phyloP scores from a whole-genome alignment of 306 rosid genomes.

The Citrullus colocynthis region DNA sequence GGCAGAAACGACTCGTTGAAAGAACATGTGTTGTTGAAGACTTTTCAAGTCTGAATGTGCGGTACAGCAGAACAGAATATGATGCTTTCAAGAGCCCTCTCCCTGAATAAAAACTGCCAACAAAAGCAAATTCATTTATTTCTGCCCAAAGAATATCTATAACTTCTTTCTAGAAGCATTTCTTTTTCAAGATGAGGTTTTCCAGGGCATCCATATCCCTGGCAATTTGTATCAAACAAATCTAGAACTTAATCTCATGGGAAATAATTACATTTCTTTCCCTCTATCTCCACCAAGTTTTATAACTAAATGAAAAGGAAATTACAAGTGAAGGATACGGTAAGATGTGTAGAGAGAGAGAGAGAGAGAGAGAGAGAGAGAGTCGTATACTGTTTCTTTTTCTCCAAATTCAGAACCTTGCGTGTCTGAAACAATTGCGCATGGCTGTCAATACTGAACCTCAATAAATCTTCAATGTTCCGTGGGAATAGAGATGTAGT shows the following conservation, averaged over 20 bases:
- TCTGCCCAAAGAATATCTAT: background rate
- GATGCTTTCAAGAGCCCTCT: background rate
- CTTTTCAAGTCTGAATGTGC: constrained; percentile 1
- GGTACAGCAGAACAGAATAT: background rate
- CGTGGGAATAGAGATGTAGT: background rate
- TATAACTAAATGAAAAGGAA: background rate
- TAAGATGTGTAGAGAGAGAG: background rate
- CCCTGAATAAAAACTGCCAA: background rate
- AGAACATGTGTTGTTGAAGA: background rate
- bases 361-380: background rate
- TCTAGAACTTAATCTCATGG: background rate
- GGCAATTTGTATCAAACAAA: background rate
- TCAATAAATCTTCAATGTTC: background rate
- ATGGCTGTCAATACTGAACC: background rate
- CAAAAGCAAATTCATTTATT: background rate
- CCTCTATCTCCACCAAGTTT: background rate
- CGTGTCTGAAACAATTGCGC: background rate
- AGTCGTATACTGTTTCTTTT: background rate
- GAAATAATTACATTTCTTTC: background rate
- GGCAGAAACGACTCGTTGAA: background rate
- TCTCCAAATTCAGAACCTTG: background rate
- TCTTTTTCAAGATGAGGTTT: background rate
- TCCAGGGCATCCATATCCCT: background rate
- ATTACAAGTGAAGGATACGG: background rate
- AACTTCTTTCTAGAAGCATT: background rate